Base-by-base conservation (phyloP, 768 basidiomycete species). In the Infundibulicybe gibba region DNA sequence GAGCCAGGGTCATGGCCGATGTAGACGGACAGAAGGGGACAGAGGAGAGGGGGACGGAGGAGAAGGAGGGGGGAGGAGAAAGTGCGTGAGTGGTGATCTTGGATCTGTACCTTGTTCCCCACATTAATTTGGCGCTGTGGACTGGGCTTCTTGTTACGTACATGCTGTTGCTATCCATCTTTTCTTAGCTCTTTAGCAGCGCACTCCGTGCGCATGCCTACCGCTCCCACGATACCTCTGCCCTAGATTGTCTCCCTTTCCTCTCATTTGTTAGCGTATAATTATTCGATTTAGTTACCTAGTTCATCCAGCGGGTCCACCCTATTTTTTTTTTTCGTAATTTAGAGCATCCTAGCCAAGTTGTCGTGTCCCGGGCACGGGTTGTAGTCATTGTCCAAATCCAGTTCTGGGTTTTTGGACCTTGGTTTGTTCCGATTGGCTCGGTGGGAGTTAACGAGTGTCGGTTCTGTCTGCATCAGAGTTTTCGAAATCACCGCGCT, bases 401-500 rank as follows among this genome's bases (percentile, higher is more conserved):
- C 40, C 53, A 49, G 32, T 54, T 47, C 37, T 20, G 49, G 50
- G 32, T 56, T 54, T 58, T 57, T 61, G 66, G 53, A 65, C 66
- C 64, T 67, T 65, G 64, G 54, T 60, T 69, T 69, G 66, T 72
- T 78, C 80, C 80, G 80, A 81, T 81, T 80, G 81, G 77, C 52
- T 78, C 80, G 80, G 80, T 80, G 72, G 70, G 71, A 72, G 67
- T 70, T 67, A 64, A 61, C 59, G 60, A 66, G 47, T 67, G 64
- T 74, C 71, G 73, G 72, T 68, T 64, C 57, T 64, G 57, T 64
- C 57, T 25, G 59, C 71, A 75, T 74, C 73, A 72, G 63, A 64
- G 60, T 68, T 74, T 70, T 74, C 73, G 76, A 74, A 80, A 73
- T 73, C 77, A 78, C 81, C 81, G 81, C 81, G 76, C 74, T 75